Percentiles rank a stretch among this genome's conserved stretches.
These are phyloP conservation scores for Zoysia matrella DNA, from an alignment of 202 grass and related monocot species.

Conservation along the genomic window DNA sequence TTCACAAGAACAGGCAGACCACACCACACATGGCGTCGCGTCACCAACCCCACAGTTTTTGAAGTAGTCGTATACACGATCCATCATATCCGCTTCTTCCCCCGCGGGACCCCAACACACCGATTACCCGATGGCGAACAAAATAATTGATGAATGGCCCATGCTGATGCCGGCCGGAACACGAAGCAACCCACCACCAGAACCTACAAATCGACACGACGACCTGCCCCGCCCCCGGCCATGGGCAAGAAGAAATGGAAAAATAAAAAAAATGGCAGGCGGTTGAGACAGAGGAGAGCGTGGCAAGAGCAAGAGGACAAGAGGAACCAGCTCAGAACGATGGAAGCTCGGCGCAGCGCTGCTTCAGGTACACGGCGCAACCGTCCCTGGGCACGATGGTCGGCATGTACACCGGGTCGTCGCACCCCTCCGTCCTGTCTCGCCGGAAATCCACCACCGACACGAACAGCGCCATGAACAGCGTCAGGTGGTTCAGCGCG, in stretches of 20 bases:
- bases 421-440: conserved; percentile 60
- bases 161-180: background rate
- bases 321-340: too few relatives aligned
- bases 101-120: background rate
- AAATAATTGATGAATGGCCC: conserved; percentile 50
- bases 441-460: conserved; percentile 77
- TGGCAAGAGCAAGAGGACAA: background rate
- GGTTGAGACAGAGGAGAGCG: background rate
- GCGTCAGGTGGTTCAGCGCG: conserved; percentile 87
- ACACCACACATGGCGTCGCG: background rate
- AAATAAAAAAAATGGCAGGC: background rate
- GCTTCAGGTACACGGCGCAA: conserved; percentile 28
- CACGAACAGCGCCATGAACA: conserved; percentile 87
- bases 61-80: too few relatives aligned
- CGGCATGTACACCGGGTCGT: conserved; percentile 83
- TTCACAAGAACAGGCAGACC: background rate
- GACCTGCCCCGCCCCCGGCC: background rate
- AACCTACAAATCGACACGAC: conserved; percentile 44
- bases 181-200: conserved; percentile 25
- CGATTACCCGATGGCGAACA: conserved; percentile 19
- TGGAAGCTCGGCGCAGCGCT: too few relatives aligned
- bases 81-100: background rate
- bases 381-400: conserved; percentile 91
- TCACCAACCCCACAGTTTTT: too few relatives aligned
- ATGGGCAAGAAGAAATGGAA: background rate